phyloP scores from a whole-genome alignment of 352 stramenopile species.

The Phytophthora pisi region DNA sequence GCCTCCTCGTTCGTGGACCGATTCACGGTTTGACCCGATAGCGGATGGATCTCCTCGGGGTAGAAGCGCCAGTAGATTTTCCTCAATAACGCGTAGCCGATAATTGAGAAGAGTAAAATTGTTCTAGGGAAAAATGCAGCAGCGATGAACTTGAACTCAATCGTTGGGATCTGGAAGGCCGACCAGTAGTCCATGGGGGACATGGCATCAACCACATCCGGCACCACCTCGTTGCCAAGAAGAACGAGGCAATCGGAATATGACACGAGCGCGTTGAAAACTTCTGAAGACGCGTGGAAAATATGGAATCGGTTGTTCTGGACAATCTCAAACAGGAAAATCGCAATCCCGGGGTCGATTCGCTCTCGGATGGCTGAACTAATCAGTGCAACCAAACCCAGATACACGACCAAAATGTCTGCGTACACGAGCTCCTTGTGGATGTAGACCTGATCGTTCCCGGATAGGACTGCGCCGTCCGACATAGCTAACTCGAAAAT shows the following conservation, averaged over 20 bases:
- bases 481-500: constrained; percentile 37
- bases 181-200: constrained; percentile 19
- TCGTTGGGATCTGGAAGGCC: constrained; percentile 20
- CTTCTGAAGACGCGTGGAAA: background rate
- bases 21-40: constrained; percentile 1
- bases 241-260: background rate
- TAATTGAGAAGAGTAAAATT: constrained; percentile 10
- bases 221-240: background rate
- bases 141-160: constrained; percentile 10
- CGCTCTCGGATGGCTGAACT: constrained; percentile 23
- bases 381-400: constrained; percentile 17
- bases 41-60: constrained; percentile 14
- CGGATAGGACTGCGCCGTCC: constrained; percentile 11
- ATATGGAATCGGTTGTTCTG: background rate
- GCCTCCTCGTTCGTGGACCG: constrained; percentile 13
- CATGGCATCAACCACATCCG: background rate
- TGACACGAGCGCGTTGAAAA: background rate
- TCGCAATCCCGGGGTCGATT: constrained; percentile 22
- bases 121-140: constrained; percentile 20
- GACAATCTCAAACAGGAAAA: constrained; percentile 11
- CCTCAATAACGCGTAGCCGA: constrained; percentile 8
- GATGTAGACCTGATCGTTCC: constrained; percentile 11
- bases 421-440: constrained; percentile 36
- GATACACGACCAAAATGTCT: constrained; percentile 34
- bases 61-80: constrained; percentile 19